These are phyloP conservation scores for Stephania japonica DNA, from an alignment of 164 flowering plant genomes.

Conservation along the genomic window DNA sequence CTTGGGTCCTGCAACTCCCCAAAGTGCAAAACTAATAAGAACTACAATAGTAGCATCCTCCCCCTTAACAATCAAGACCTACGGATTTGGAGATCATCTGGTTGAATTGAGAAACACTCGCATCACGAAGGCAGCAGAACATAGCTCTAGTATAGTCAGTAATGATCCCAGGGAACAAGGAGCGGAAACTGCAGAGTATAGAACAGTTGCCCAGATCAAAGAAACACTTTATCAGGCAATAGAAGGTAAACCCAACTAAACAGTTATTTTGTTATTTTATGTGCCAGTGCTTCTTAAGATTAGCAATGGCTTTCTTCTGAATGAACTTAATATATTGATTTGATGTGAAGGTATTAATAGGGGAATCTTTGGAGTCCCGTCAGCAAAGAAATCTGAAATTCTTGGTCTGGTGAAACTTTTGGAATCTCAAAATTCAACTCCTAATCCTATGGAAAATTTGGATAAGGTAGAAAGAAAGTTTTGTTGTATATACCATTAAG, in stretches of 20 bases:
- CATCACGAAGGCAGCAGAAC: constrained; percentile 37
- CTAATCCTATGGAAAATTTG: constrained; percentile 53
- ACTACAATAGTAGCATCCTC: constrained; percentile 17
- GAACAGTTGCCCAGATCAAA: constrained; percentile 39
- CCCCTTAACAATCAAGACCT: constrained; percentile 17
- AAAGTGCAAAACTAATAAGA: constrained; percentile 19
- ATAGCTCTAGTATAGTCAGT: constrained; percentile 27
- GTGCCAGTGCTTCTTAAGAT: neutral
- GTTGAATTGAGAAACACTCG: constrained; percentile 24
- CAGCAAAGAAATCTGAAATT: constrained; percentile 71
- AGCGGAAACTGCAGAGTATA: constrained; percentile 2
- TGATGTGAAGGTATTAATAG: constrained; percentile 56
- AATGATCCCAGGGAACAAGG: constrained; percentile 16
- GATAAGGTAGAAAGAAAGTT: constrained; percentile 43
- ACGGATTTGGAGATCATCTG: constrained; percentile 17
- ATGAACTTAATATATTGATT: neutral
- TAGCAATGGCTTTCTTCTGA: neutral
- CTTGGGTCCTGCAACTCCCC: constrained; percentile 25
- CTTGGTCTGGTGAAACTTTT: constrained; percentile 50
- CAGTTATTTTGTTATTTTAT: neutral
- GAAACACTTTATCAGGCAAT: constrained; percentile 38
- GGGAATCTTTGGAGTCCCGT: constrained; percentile 84
- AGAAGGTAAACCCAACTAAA: constrained; percentile 36
- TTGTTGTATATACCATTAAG: too few relatives aligned
- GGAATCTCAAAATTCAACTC: constrained; percentile 79